A percentile compares a stretch with the other conserved stretches of the same genome.
These are phyloP conservation scores for Nissolia schottii DNA, from an alignment of 306 rosid genomes.

Conservation along the genomic window DNA sequence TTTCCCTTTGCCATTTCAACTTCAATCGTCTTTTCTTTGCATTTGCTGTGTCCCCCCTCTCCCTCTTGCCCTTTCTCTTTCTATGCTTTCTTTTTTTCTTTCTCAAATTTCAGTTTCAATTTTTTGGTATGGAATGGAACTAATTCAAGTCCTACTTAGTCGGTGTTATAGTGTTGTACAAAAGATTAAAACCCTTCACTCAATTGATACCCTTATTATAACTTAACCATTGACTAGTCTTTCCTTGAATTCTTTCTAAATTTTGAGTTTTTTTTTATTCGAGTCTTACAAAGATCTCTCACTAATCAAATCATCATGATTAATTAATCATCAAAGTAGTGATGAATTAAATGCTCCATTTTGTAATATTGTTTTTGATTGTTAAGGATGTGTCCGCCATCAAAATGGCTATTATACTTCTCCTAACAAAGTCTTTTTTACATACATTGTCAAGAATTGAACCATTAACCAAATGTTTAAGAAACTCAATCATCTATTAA, in stretches of 20 bases:
- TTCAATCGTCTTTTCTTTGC: conserved; percentile 30
- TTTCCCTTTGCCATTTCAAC: conserved; percentile 26
- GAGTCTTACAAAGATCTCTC: conserved; percentile 4
- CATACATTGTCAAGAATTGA: no score
- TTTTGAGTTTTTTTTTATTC: conserved; percentile 6
- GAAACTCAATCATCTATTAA: no score
- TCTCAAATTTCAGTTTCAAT: neutral
- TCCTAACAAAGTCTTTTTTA: no score
- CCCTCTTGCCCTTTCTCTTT: neutral
- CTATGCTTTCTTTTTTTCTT: neutral
- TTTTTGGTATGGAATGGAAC: neutral
- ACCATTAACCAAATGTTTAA: no score
- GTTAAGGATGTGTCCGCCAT: no score
- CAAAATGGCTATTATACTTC: no score
- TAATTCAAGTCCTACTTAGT: conserved; percentile 1
- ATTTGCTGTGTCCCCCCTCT: conserved; percentile 17
- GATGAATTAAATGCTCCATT: conserved; percentile 11
- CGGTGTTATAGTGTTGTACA: neutral
- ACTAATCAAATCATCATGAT: neutral
- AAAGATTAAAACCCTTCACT: conserved; percentile 35
- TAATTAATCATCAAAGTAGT: conserved; percentile 13
- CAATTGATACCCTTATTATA: conserved; percentile 19
- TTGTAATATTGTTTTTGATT: no score
- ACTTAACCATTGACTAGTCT: conserved; percentile 9
- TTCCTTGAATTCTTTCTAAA: neutral